Percentiles rank a stretch among this genome's conserved stretches.
Evolutionary conservation across 1,284 basidiomycete species (phyloP).

Genomic region (Gymnopus androsaceus): DNA sequence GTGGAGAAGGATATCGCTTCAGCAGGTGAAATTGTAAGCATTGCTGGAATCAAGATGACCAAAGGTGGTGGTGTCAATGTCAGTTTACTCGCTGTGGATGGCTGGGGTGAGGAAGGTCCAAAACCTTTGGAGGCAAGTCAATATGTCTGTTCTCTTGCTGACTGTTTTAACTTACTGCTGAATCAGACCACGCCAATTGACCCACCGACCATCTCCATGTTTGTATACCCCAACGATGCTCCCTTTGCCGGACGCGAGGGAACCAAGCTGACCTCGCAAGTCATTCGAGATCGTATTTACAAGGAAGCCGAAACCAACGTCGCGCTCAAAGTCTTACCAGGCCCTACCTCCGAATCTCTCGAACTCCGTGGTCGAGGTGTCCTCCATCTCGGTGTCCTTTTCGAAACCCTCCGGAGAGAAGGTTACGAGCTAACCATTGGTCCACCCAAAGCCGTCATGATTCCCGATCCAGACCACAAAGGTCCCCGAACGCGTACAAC

Average conservation of each 20-base stretch:
- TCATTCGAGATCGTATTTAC: slow-evolving; percentile 46
- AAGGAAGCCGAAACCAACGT: slow-evolving; percentile 52
- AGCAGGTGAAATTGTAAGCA: slow-evolving; percentile 48
- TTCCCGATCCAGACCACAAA: slow-evolving; percentile 36
- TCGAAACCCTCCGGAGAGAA: slow-evolving; percentile 47
- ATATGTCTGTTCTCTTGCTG: not conserved
- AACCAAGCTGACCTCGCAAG: slow-evolving; percentile 46
- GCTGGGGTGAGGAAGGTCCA: slow-evolving; percentile 42
- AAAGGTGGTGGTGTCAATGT: slow-evolving; percentile 47
- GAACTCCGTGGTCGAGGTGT: slow-evolving; percentile 51
- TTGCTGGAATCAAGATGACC: slow-evolving; percentile 39
- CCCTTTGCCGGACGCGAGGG: slow-evolving; percentile 46
- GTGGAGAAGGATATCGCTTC: slow-evolving; percentile 42
- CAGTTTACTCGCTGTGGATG: slow-evolving; percentile 42
- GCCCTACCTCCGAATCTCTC: slow-evolving; percentile 47
- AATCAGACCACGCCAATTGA: slow-evolving; percentile 47
- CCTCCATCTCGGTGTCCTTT: slow-evolving; percentile 47
- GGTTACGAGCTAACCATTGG: slow-evolving; percentile 47
- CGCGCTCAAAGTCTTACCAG: slow-evolving; percentile 47
- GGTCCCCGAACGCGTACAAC: not conserved
- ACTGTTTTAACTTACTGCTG: not conserved
- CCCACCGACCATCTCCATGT: slow-evolving; percentile 50
- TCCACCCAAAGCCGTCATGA: slow-evolving; percentile 49
- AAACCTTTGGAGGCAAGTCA: slow-evolving; percentile 38
- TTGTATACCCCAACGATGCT: slow-evolving; percentile 47